Evolutionary conservation across 2,329 filamentous ascomycete genomes (phyloP).

Genomic region (Neodidymelliopsis sp.): DNA sequence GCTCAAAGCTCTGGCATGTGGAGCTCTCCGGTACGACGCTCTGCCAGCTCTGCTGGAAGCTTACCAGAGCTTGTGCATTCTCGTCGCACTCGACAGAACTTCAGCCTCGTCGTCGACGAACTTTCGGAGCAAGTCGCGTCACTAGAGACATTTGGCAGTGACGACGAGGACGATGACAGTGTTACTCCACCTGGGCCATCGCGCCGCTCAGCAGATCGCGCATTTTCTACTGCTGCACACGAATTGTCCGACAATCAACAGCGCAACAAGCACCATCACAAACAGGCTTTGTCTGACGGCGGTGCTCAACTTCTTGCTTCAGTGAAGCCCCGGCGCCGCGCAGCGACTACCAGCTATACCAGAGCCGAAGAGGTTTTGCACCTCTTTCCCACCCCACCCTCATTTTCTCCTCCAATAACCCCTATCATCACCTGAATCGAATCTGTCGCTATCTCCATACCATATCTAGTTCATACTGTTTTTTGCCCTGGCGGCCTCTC

Average conservation of each 20-base stretch:
- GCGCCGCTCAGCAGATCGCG: conserved; percentile 31
- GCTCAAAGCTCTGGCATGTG: conserved; percentile 42
- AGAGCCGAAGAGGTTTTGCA: conserved; percentile 35
- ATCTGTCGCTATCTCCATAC: neutral
- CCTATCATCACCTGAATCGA: conserved; percentile 14
- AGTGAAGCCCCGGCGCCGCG: conserved; percentile 31
- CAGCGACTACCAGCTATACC: conserved; percentile 38
- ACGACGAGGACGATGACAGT: conserved; percentile 40
- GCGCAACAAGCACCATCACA: conserved; percentile 41
- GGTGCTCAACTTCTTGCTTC: conserved; percentile 40
- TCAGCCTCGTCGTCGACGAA: conserved; percentile 42
- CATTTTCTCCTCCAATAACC: conserved; percentile 18
- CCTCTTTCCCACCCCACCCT: conserved; percentile 46
- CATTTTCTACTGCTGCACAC: conserved; percentile 41
- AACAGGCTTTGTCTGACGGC: conserved; percentile 44
- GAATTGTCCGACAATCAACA: conserved; percentile 25
- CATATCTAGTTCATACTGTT: neutral
- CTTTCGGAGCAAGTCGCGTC: conserved; percentile 44
- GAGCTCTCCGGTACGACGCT: conserved; percentile 45
- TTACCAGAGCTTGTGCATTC: conserved; percentile 50
- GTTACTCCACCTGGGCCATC: conserved; percentile 43
- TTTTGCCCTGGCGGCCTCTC: neutral
- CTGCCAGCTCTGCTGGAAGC: conserved; percentile 49
- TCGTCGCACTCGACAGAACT: conserved; percentile 41
- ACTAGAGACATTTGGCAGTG: conserved; percentile 34